Conservation (phyloP, 768 basidiomycete genomes). For the Leccinum ochraceum region DNA sequence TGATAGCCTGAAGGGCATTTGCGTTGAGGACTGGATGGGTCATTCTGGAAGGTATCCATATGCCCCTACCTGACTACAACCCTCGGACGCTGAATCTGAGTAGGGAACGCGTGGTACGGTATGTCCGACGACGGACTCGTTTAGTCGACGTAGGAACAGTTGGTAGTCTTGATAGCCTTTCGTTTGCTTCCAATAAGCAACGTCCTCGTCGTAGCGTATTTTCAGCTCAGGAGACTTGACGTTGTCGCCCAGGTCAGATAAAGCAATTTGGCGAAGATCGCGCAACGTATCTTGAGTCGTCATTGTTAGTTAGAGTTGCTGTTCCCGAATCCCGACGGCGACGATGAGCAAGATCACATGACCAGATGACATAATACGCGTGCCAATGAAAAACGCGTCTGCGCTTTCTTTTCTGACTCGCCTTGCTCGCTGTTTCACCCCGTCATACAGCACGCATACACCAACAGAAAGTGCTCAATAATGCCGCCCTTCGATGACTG, state of each 20-base stretch:
- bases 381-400: slow-evolving; percentile 4
- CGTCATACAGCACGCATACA: not conserved
- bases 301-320: not conserved
- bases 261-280: slow-evolving; percentile 34
- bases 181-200: slow-evolving; percentile 69
- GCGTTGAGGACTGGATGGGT: no score
- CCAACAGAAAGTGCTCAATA: not conserved
- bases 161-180: slow-evolving; percentile 73
- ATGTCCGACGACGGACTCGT: slow-evolving; percentile 45
- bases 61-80: no score
- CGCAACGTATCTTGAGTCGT: slow-evolving; percentile 15
- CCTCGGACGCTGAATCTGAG: no score
- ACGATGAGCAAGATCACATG: slow-evolving; percentile 16
- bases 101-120: no score
- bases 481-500: slow-evolving; percentile 81
- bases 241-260: slow-evolving; percentile 21
- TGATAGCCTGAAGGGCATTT: slow-evolving; percentile 43
- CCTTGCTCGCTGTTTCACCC: not conserved
- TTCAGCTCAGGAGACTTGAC: slow-evolving; percentile 43
- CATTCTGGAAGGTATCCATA: no score
- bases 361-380: slow-evolving; percentile 28
- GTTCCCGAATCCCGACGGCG: no score
- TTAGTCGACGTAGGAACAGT: slow-evolving; percentile 74
- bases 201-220: slow-evolving; percentile 73
- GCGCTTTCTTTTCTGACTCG: slow-evolving; percentile 5